Evolutionary conservation across 306 rosid genomes (phyloP), one percentile per base, ranked within the genome.

Genomic region (Gillenia trifoliata): DNA sequence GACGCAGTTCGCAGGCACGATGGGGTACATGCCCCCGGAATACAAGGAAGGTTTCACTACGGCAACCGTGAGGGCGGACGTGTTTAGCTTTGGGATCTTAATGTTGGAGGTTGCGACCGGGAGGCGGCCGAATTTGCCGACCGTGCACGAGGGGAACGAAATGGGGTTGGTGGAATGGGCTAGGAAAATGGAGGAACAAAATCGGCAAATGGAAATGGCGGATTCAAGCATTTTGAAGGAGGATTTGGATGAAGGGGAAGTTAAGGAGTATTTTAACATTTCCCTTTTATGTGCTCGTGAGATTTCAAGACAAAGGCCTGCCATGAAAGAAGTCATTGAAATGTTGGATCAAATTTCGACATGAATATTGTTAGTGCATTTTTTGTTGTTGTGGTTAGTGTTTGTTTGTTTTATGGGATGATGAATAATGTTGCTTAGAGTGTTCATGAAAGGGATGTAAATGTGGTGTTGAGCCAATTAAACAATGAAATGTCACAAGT

Each of bases 11-110:
- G 96, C 97, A 1, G 99, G 99, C 8, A 91, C 99, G 0, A 88
- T 86, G 54, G 99, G 99, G 1, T 94, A 94, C 86, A 94, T 94
- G 97, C 95, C 97, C 0, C 99, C 96, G n/a, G 99, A 94, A 81
- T 94, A 90, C 40, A 81, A 70, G 56, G 86, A 76, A 0, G 99
- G 99, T 71, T 56, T 68, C 25, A 87, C 83, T 16, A 86, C 61
- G 50, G 90, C 95, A 0, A 90, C 91, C 1, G 64, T 67, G 70
- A 86, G 81, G 66, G 97, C 87, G 6, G 99, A 94, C 25, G 97
- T 94, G 66, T 94, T 84, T 11, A 91, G 99, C 79, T 93, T 93
- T 9, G 98, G 98, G 12, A 50, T 91, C 10, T 75, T 93, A 73
- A 89, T 93, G 96, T 31, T 94, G 1, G 99, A 94, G 69, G 80